phyloP scores from a whole-genome alignment of 1,284 basidiomycete genomes.

The Ustilago vetiveriae region DNA sequence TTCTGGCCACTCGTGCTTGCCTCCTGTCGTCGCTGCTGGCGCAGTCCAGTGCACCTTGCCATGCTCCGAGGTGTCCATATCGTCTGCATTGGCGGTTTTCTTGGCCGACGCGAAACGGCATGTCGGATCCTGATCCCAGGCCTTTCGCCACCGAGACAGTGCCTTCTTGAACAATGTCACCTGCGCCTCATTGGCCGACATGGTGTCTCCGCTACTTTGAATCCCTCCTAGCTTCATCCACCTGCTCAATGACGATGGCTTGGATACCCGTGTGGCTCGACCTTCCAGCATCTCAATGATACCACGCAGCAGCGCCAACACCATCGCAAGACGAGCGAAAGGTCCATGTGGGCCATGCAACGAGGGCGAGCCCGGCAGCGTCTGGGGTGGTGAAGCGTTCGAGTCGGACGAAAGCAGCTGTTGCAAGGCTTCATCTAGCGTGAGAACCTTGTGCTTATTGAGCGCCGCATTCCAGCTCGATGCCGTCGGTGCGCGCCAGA shows the following conservation, averaged over 20 bases:
- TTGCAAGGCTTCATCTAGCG: conserved; percentile 50
- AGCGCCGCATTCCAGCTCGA: conserved; percentile 40
- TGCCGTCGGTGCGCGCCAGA: conserved; percentile 53
- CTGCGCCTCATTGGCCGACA: conserved; percentile 16
- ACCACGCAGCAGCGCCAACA: conserved; percentile 57
- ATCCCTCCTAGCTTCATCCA: conserved; percentile 32
- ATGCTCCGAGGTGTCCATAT: conserved; percentile 12
- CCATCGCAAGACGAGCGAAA: conserved; percentile 55
- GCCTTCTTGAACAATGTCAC: conserved; percentile 48
- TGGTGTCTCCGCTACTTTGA: conserved; percentile 4
- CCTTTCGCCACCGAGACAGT: conserved; percentile 53
- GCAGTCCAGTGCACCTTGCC: conserved; percentile 3
- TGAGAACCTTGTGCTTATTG: conserved; percentile 32
- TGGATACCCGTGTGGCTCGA: conserved; percentile 33
- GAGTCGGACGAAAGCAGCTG: conserved; percentile 36
- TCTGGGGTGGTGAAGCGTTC: conserved; percentile 8
- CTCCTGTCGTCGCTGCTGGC: conserved; percentile 1
- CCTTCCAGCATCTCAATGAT: conserved; percentile 59
- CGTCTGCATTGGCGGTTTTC: conserved; percentile 7
- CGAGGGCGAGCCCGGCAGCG: conserved; percentile 11
- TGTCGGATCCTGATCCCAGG: conserved; percentile 53
- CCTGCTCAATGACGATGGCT: conserved; percentile 33
- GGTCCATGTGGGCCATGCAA: conserved; percentile 53
- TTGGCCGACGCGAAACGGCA: conserved; percentile 49
- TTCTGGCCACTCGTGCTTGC: conserved; percentile 24